Evolutionary conservation across 495 filamentous ascomycete genomes (phyloP).

Genomic region (Penicillium salamii): DNA sequence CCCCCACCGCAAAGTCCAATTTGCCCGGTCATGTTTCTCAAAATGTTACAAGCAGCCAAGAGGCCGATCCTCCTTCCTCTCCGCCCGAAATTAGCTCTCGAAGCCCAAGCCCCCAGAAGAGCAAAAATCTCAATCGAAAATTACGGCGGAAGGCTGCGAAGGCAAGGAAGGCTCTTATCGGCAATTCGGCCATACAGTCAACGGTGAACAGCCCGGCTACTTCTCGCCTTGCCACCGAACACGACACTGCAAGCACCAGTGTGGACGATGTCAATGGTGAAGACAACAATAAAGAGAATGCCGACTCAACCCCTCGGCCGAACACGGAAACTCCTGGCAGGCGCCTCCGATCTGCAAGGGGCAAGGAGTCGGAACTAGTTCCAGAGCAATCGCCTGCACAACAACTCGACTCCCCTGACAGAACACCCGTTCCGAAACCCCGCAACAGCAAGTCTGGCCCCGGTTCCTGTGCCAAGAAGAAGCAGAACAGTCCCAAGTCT

Average conservation of each 20-base stretch:
- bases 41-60: conserved; percentile 13
- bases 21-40: conserved; percentile 15
- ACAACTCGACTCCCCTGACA: background rate
- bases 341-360: conserved; percentile 30
- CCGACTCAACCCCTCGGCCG: conserved; percentile 1
- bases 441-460: conserved; percentile 1
- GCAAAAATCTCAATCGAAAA: conserved; percentile 4
- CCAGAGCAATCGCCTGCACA: background rate
- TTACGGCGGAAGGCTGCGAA: conserved; percentile 15
- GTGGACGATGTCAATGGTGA: background rate
- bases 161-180: conserved; percentile 13
- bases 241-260: background rate
- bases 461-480: conserved; percentile 1
- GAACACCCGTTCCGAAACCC: conserved; percentile 1
- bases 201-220: conserved; percentile 8
- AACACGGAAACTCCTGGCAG: conserved; percentile 22
- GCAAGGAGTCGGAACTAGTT: conserved; percentile 14
- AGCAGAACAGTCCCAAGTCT: background rate
- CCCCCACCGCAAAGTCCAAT: conserved; percentile 21
- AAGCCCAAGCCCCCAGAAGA: conserved; percentile 25
- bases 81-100: conserved; percentile 33
- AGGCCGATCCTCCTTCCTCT: conserved; percentile 38
- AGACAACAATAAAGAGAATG: conserved; percentile 13
- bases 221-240: conserved; percentile 7
- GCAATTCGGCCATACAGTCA: conserved; percentile 5